These are phyloP conservation scores for Spirogloea muscicola DNA, from an alignment of 139 green algal species.

Conservation along the genomic window DNA sequence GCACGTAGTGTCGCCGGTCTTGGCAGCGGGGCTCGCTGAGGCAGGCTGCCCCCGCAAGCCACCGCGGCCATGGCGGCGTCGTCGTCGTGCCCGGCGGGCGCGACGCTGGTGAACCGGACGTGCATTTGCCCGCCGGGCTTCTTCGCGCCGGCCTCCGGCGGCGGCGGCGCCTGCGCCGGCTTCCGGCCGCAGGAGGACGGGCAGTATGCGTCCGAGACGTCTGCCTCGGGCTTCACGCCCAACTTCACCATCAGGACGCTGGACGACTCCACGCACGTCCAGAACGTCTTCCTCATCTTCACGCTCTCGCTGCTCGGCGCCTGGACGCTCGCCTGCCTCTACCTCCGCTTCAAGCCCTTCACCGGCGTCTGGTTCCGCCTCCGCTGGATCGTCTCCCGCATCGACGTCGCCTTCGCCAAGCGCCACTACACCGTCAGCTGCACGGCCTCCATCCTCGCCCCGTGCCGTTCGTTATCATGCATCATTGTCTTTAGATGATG, in stretches of 20 bases:
- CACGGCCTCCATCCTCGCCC: no score
- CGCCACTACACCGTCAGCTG: no score
- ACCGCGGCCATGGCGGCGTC: background rate
- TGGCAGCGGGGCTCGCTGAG: no score
- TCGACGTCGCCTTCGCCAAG: conserved; percentile 17
- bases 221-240: background rate
- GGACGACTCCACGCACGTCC: background rate
- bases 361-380: conserved; percentile 7
- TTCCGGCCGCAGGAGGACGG: background rate
- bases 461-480: no score
- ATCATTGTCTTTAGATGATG: no score
- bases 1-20: no score
- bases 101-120: background rate
- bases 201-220: background rate
- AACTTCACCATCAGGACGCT: background rate
- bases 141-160: background rate
- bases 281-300: conserved; percentile 17
- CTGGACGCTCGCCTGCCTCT: background rate
- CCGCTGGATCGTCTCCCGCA: background rate
- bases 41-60: no score
- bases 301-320: background rate
- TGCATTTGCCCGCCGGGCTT: background rate
- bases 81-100: background rate
- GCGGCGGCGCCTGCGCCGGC: background rate
- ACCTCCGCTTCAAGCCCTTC: conserved; percentile 4